A percentile compares a stretch with the other conserved stretches of the same genome.
Evolutionary conservation across 202 grass and related monocot species (phyloP).

Genomic region (Zizania palustris): DNA sequence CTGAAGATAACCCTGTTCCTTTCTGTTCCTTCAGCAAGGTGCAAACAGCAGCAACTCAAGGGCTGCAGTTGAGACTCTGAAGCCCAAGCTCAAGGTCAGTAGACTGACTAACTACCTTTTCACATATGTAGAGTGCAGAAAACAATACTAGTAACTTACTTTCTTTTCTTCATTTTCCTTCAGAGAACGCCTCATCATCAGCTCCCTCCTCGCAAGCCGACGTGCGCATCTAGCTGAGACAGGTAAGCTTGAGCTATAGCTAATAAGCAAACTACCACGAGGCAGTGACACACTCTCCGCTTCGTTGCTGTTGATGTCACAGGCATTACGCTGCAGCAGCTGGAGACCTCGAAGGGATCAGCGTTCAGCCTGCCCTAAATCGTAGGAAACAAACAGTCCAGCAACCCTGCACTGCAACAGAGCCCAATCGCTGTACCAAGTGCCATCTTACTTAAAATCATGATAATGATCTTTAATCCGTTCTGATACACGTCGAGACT

Average conservation of each 20-base stretch:
- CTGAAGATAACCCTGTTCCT: slow-evolving; percentile 12
- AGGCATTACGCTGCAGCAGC: slow-evolving; percentile 24
- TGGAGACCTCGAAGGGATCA: slow-evolving; percentile 16
- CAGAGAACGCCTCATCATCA: slow-evolving; percentile 91
- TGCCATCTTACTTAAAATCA: no score
- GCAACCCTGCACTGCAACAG: slow-evolving; percentile 1
- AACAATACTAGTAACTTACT: background rate
- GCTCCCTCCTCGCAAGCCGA: slow-evolving; percentile 90
- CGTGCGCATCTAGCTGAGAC: slow-evolving; percentile 65
- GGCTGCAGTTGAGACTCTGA: slow-evolving; percentile 68
- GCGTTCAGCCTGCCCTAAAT: slow-evolving; percentile 31
- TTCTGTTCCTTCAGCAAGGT: slow-evolving; percentile 61
- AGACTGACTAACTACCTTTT: background rate
- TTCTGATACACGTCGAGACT: no score
- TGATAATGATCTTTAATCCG: no score
- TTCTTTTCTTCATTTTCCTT: slow-evolving; percentile 6
- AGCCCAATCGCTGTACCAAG: no score
- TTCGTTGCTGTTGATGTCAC: background rate
- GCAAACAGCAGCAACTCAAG: slow-evolving; percentile 63
- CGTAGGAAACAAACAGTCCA: slow-evolving; percentile 25
- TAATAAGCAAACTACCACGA: background rate
- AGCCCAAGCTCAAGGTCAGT: slow-evolving; percentile 91
- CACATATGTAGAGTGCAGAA: background rate
- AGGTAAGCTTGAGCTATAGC: slow-evolving; percentile 16
- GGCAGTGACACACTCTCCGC: slow-evolving; percentile 8